Evolutionary conservation across 2,329 filamentous ascomycete species (phyloP).

Genomic region (Chaetomium globosum): DNA sequence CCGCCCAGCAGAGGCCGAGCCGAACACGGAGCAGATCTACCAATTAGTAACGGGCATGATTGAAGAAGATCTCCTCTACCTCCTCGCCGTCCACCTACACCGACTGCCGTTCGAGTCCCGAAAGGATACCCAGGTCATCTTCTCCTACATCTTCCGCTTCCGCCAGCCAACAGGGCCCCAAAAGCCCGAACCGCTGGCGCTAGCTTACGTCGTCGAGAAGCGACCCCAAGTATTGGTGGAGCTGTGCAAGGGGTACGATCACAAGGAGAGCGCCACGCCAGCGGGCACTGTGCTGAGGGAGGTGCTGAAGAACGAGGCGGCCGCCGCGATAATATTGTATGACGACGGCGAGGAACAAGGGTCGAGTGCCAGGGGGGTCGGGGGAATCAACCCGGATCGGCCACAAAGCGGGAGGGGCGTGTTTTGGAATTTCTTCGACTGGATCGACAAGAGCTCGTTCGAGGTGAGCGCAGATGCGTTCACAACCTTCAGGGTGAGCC

Average conservation of each 20-base stretch:
- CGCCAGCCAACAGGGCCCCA: conserved; percentile 68
- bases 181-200: conserved; percentile 75
- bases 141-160: conserved; percentile 93
- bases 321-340: conserved; percentile 88
- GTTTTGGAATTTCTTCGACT: conserved; percentile 96
- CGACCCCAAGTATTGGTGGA: conserved; percentile 85
- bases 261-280: conserved; percentile 87
- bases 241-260: conserved; percentile 84
- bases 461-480: conserved; percentile 97
- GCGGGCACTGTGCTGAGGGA: conserved; percentile 89
- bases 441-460: conserved; percentile 95
- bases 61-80: conserved; percentile 83
- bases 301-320: conserved; percentile 84
- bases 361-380: conserved; percentile 74
- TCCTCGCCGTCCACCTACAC: conserved; percentile 80
- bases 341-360: conserved; percentile 76
- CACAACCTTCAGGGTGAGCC: conserved; percentile 84
- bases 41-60: conserved; percentile 83
- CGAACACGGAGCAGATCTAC: conserved; percentile 83
- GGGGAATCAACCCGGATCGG: conserved; percentile 73
- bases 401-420: conserved; percentile 79
- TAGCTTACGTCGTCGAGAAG: conserved; percentile 85
- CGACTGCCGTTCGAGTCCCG: conserved; percentile 91
- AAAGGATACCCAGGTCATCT: conserved; percentile 93
- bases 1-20: conserved; percentile 70